These are phyloP conservation scores for Cryptosporidium xiaoi DNA, from an alignment of 169 alveolate genomes.

Conservation along the genomic window DNA sequence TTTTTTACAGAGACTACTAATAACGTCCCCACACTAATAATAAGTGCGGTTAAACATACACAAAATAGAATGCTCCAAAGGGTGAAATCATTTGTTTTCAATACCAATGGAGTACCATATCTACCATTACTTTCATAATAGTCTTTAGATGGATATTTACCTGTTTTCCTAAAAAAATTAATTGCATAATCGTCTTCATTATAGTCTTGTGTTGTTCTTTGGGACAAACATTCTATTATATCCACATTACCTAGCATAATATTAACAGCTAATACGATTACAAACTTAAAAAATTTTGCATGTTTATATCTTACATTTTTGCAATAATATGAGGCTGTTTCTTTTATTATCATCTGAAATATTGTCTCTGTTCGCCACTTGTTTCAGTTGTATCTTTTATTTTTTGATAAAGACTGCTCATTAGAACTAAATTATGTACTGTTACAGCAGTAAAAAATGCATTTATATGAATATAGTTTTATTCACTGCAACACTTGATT, in stretches of 20 bases:
- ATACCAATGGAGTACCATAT: conserved; percentile 61
- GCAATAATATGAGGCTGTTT: too few relatives aligned
- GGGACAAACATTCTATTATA: conserved; percentile 1
- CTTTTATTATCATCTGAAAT: too few relatives aligned
- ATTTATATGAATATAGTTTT: too few relatives aligned
- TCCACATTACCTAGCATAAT: background rate
- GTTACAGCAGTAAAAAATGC: too few relatives aligned
- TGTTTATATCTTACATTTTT: too few relatives aligned
- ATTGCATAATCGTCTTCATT: conserved; percentile 37
- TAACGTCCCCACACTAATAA: conserved; percentile 29
- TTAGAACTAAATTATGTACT: too few relatives aligned
- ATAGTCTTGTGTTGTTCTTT: background rate
- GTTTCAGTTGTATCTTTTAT: too few relatives aligned
- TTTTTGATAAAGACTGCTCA: too few relatives aligned
- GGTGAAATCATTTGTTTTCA: conserved; percentile 25
- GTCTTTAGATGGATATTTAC: conserved; percentile 39
- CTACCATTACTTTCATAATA: conserved; percentile 23
- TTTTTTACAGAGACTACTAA: conserved; percentile 1
- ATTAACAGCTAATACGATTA: too few relatives aligned
- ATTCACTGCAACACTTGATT: too few relatives aligned
- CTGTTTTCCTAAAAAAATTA: conserved; percentile 32
- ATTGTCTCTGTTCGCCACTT: too few relatives aligned
- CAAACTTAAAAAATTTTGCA: too few relatives aligned
- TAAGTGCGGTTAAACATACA: conserved; percentile 23
- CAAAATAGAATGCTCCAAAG: conserved; percentile 43